Base-by-base conservation (phyloP, 1,139 yeast genomes). In the Taphrina populina region DNA sequence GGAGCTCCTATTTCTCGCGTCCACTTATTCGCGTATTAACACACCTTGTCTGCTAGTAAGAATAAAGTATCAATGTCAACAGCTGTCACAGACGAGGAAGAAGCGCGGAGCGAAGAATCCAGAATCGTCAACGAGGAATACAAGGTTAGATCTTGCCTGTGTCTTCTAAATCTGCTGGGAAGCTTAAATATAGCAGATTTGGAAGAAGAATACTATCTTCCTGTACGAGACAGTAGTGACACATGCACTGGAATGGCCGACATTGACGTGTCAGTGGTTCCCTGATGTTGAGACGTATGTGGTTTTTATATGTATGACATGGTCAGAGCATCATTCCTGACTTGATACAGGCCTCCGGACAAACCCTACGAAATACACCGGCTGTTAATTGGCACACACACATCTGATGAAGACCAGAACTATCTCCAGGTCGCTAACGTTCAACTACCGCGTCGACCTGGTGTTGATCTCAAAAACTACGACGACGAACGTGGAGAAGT, bases 121-220 rank as follows among this genome's bases (percentile, higher is more conserved):
- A 52, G 34, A 27, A 15, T 33, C 35, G 37, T 34, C 3, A 43
- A 52, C 21, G 49, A 52, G 27, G 56, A 41, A 26, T 41, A 41
- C 49, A 52, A 52, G 35, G 56, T 41, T 4, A 23, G 33, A 11
- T 13, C 8, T 5, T 3, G 10, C n/a, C 13, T 32, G 13, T 20
- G 5, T 4, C 33, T 10, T 6, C n/a, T 3, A 21, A 33, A n/a
- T n/a, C n/a, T n/a, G n/a, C n/a, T n/a, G n/a, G n/a, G n/a, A n/a
- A n/a, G n/a, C n/a, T n/a, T n/a, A n/a, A n/a, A n/a, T 2, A 10
- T 8, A 5, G 6, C 15, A 88, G 66, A 85, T 86, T 58, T 92
- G 98, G 98, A 90, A 90, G 70, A 92, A 92, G 67, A 83, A 95
- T 10, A 85, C 92, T n/a, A 96, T 95, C 13, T 76, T 88, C 62